A percentile compares a stretch with the other conserved stretches of the same genome.
Conservation (phyloP, 495 filamentous ascomycete species). For the Symbiotaphrina buchneri region DNA sequence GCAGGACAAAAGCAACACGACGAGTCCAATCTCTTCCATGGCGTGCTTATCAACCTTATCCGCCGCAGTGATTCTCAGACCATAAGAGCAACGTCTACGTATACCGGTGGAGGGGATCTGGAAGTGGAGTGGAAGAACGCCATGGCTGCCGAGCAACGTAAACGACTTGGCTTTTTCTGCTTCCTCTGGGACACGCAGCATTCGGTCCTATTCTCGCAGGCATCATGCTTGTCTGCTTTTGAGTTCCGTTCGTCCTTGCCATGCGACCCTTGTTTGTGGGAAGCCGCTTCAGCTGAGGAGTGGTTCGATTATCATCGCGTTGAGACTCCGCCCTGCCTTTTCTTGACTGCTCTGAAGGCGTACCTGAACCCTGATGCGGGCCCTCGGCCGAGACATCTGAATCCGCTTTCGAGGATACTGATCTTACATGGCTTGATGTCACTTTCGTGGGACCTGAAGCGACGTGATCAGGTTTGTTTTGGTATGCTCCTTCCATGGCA, state of each 20-base stretch:
- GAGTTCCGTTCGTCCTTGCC: constrained; percentile 26
- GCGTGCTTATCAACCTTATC: constrained; percentile 32
- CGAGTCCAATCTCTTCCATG: constrained; percentile 29
- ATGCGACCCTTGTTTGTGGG: constrained; percentile 23
- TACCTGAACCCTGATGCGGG: constrained; percentile 20
- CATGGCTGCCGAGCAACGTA: constrained; percentile 25
- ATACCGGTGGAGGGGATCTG: constrained; percentile 9
- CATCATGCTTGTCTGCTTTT: constrained; percentile 33
- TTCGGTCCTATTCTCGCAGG: constrained; percentile 30
- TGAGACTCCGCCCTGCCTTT: constrained; percentile 12
- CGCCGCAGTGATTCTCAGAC: constrained; percentile 28
- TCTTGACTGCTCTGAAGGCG: constrained; percentile 24
- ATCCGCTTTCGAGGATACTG: constrained; percentile 21
- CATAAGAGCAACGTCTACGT: constrained; percentile 10
- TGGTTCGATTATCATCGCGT: constrained; percentile 18
- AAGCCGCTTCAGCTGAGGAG: constrained; percentile 21
- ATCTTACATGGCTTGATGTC: constrained; percentile 32
- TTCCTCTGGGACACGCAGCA: constrained; percentile 39
- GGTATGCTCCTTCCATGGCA: too few relatives aligned
- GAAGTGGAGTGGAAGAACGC: constrained; percentile 21
- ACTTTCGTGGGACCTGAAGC: constrained; percentile 28
- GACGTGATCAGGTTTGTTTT: constrained; percentile 28
- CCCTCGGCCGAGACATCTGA: constrained; percentile 17
- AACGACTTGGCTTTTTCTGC: constrained; percentile 24
- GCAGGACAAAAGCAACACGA: constrained; percentile 32